Base-by-base conservation (phyloP, 2,329 filamentous ascomycete species). In the Penicillium sp. region DNA sequence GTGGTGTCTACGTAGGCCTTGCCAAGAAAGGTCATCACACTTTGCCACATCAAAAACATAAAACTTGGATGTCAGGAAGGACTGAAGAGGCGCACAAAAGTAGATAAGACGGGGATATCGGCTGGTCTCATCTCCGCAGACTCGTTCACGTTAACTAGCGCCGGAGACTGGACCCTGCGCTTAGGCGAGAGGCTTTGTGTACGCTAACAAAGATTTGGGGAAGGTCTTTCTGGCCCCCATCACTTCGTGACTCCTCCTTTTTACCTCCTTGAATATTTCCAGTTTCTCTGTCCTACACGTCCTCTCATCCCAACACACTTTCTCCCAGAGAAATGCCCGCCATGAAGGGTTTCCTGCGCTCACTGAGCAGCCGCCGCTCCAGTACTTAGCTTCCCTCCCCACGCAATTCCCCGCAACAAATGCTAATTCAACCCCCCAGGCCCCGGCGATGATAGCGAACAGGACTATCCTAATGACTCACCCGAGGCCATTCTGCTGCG, bases 321-420 rank as follows among this genome's bases (percentile, higher is more conserved):
- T 47, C 37, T 25, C 4, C 11, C 28, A 25, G 5, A 47, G 20
- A 22, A 20, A 54, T n/a, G n/a, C 52, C 52, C 49, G 69, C 34
- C 58, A 77, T 77, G 75, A 77, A 76, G 66, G 73, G 74, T 51
- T 69, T 77, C 28, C 57, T 76, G n/a, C 70, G 69, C 35, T 69
- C 68, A 34, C 58, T 74, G 17, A 34, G 59, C 57, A 73, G 61
- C 50, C 67, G 69, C 58, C 73, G 72, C 34, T 66, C 70, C 31
- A 73, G 74, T 76, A 52, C 55, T 58, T 31, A 45, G 25, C 38
- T 53, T 53, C 54, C 52, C n/a, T 34, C 41, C 39, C 43, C 56
- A 25, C 50, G 45, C 47, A 54, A 34, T 37, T 45, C 58, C 61
- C 59, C 54, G 56, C 57, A 45, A 38, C 39, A 41, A 53, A n/a